phyloP scores from a whole-genome alignment of 352 stramenopile species.

The Phytophthora multivora region DNA sequence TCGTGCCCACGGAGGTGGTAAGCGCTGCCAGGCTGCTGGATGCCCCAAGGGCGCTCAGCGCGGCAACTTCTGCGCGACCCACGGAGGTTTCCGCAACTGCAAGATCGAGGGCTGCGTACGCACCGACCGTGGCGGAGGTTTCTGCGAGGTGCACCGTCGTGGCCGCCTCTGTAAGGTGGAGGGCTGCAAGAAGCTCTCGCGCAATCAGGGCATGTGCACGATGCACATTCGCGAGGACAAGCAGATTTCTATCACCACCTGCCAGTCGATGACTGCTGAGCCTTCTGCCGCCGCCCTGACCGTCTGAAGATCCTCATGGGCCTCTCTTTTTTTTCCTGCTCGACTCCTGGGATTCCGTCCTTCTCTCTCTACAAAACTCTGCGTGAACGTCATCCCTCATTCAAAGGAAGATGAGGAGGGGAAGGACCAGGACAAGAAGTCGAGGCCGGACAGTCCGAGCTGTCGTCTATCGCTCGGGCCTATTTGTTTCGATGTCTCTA shows the following conservation, averaged over 20 bases:
- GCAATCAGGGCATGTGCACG: constrained; percentile 90
- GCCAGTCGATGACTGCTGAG: constrained; percentile 1
- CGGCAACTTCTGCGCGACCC: constrained; percentile 85
- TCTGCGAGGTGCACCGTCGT: constrained; percentile 86
- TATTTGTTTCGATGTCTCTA: constrained; percentile 38
- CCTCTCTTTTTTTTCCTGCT: constrained; percentile 1
- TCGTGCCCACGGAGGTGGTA: constrained; percentile 78
- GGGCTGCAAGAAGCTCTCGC: constrained; percentile 88
- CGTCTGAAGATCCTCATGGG: constrained; percentile 9
- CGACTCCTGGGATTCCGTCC: constrained; percentile 8
- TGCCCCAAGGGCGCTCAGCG: constrained; percentile 84
- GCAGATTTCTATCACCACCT: constrained; percentile 38
- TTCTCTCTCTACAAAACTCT: constrained; percentile 30
- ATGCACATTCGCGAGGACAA: constrained; percentile 90
- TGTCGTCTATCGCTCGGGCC: constrained; percentile 11
- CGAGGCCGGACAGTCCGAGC: constrained; percentile 11
- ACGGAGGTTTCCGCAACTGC: constrained; percentile 88
- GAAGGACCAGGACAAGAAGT: constrained; percentile 23
- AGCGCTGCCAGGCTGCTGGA: constrained; percentile 71
- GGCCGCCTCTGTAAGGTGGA: constrained; percentile 83
- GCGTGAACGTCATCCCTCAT: constrained; percentile 33
- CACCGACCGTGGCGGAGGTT: constrained; percentile 82
- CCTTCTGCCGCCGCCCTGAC: constrained; percentile 6
- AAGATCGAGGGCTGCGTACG: constrained; percentile 84
- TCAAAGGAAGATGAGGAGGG: constrained; percentile 42